These are phyloP conservation scores for Zopfia rhizophila DNA, from an alignment of 2,329 filamentous ascomycete species.

Conservation along the genomic window DNA sequence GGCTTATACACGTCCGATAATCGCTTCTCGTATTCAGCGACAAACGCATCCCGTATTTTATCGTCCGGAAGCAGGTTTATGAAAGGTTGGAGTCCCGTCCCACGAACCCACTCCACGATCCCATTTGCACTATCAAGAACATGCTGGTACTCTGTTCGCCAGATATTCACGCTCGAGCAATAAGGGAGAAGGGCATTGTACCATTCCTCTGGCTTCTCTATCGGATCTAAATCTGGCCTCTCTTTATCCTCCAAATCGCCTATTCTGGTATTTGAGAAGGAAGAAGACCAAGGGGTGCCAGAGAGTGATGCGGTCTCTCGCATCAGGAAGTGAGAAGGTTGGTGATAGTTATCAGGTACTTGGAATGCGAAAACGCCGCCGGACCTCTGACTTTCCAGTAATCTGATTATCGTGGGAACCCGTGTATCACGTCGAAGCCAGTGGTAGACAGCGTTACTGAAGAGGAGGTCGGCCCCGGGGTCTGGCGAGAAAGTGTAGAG, in stretches of 20 bases:
- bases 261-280: conserved; percentile 32
- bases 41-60: conserved; percentile 55
- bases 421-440: conserved; percentile 62
- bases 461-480: conserved; percentile 56
- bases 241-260: conserved; percentile 19
- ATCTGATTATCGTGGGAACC: conserved; percentile 56
- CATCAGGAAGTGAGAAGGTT: conserved; percentile 64
- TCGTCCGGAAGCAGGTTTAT: conserved; percentile 58
- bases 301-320: conserved; percentile 49
- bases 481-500: conserved; percentile 54
- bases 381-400: conserved; percentile 54
- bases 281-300: conserved; percentile 52
- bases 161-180: conserved; percentile 60
- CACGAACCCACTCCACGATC: conserved; percentile 70
- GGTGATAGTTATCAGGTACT: conserved; percentile 62
- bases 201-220: conserved; percentile 60
- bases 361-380: conserved; percentile 67
- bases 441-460: conserved; percentile 69
- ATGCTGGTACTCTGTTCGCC: conserved; percentile 66
- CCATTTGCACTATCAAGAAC: conserved; percentile 58
- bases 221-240: conserved; percentile 56
- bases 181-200: conserved; percentile 62
- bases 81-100: conserved; percentile 67
- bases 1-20: conserved; percentile 58
- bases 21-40: conserved; percentile 59